phyloP scores from a whole-genome alignment of 1,284 basidiomycete species.

The Gomphus bonarii region DNA sequence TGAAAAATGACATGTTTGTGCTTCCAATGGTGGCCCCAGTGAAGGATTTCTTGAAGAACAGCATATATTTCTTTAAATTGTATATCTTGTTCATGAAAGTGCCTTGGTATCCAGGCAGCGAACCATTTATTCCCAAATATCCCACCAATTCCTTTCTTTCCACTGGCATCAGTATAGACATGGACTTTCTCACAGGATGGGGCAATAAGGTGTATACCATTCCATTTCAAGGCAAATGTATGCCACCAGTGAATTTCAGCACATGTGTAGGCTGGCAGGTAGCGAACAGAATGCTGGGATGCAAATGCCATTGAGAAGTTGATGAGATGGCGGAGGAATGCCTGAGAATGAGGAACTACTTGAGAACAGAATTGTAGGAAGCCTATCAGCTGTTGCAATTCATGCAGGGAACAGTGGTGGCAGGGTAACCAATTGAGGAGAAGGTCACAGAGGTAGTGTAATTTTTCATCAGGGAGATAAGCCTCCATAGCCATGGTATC shows the following conservation, averaged over 20 bases:
- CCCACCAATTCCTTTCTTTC: slow-evolving; percentile 13
- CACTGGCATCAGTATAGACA: slow-evolving; percentile 13
- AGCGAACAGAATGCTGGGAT: not conserved
- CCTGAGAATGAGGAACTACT: slow-evolving; percentile 3
- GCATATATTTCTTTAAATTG: slow-evolving; percentile 12
- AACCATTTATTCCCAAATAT: slow-evolving; percentile 6
- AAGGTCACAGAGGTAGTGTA: not conserved
- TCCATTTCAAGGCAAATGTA: not conserved
- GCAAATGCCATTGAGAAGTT: not conserved
- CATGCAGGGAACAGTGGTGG: slow-evolving; percentile 5
- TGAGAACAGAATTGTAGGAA: slow-evolving; percentile 9
- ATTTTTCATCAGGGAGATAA: slow-evolving; percentile 3
- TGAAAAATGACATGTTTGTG: slow-evolving; percentile 12
- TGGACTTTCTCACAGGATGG: not conserved
- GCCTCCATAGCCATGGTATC: slow-evolving; percentile 9
- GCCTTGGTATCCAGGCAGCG: not conserved
- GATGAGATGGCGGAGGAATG: slow-evolving; percentile 4
- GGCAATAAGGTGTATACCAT: not conserved
- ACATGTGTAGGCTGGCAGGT: not conserved
- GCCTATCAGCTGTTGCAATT: slow-evolving; percentile 3
- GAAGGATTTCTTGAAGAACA: slow-evolving; percentile 9
- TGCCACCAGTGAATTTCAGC: not conserved
- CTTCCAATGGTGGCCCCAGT: slow-evolving; percentile 4
- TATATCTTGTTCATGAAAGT: not conserved
- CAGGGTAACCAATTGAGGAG: not conserved